A percentile compares a stretch with the other conserved stretches of the same genome.
phyloP scores from a whole-genome alignment of 2,329 filamentous ascomycete genomes.

The Fusarium sacchari region DNA sequence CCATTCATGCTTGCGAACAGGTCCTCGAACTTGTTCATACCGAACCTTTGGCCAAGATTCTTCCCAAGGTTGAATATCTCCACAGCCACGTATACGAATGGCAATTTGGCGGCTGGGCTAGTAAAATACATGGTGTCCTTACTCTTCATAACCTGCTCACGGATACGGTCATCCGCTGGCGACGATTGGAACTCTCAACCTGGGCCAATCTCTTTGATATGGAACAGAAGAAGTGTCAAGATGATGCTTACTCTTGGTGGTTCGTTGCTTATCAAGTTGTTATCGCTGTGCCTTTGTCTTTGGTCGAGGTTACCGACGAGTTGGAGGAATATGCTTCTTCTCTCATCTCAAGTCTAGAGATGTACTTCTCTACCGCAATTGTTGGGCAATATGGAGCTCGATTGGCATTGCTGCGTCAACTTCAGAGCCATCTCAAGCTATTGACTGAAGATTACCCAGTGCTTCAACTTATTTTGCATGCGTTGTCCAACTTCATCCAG shows the following conservation, averaged over 20 bases:
- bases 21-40: conserved; percentile 79
- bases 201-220: conserved; percentile 91
- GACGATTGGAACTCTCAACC: conserved; percentile 88
- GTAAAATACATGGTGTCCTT: conserved; percentile 76
- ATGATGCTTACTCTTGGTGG: conserved; percentile 91
- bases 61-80: conserved; percentile 88
- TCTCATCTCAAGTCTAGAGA: conserved; percentile 79
- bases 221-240: conserved; percentile 78
- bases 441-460: conserved; percentile 68
- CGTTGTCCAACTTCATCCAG: conserved; percentile 78
- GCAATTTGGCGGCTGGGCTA: conserved; percentile 88
- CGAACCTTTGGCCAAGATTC: conserved; percentile 86
- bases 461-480: conserved; percentile 68
- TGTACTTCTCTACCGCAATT: conserved; percentile 82
- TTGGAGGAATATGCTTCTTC: conserved; percentile 72
- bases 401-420: conserved; percentile 73
- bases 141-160: conserved; percentile 81
- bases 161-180: conserved; percentile 85
- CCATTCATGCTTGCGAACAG: conserved; percentile 77
- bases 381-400: conserved; percentile 83
- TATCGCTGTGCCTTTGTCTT: conserved; percentile 76
- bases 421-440: conserved; percentile 72
- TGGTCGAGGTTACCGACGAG: conserved; percentile 67
- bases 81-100: conserved; percentile 90
- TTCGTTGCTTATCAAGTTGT: conserved; percentile 94